Percentiles rank a stretch among this genome's conserved stretches.
Conservation (phyloP, 2,329 filamentous ascomycete species). For the Didymellaceae sp. region DNA sequence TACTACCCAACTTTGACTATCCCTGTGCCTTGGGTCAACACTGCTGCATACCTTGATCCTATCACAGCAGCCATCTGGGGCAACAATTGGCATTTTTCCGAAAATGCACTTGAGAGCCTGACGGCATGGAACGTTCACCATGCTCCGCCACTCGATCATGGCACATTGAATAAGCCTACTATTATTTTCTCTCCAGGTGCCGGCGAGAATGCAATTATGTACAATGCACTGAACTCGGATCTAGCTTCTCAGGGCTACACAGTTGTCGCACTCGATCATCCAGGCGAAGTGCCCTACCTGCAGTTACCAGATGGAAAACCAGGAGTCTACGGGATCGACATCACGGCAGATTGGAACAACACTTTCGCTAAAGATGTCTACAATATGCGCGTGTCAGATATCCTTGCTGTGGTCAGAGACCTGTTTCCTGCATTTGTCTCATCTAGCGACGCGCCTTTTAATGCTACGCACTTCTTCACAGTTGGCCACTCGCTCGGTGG, state of each 20-base stretch:
- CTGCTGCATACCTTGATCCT: slow-evolving; percentile 30
- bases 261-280: slow-evolving; percentile 25
- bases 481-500: slow-evolving; percentile 28
- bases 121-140: slow-evolving; percentile 21
- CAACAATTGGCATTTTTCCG: slow-evolving; percentile 13
- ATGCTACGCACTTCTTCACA: slow-evolving; percentile 21
- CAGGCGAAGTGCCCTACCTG: slow-evolving; percentile 26
- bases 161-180: slow-evolving; percentile 15
- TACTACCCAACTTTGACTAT: slow-evolving; percentile 31
- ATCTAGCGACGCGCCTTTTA: slow-evolving; percentile 10
- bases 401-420: slow-evolving; percentile 14
- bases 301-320: slow-evolving; percentile 22
- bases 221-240: slow-evolving; percentile 15
- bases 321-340: background rate
- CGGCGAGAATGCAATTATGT: slow-evolving; percentile 20
- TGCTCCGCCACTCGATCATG: slow-evolving; percentile 17
- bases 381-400: slow-evolving; percentile 17
- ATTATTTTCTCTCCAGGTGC: slow-evolving; percentile 29
- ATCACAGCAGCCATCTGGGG: slow-evolving; percentile 29
- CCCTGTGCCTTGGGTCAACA: slow-evolving; percentile 20
- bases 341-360: background rate
- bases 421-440: background rate
- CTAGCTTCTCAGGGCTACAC: slow-evolving; percentile 20
- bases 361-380: background rate
- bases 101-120: slow-evolving; percentile 11